These are phyloP conservation scores for Toxoplasma gondii DNA, from an alignment of 169 alveolate genomes.

Conservation along the genomic window DNA sequence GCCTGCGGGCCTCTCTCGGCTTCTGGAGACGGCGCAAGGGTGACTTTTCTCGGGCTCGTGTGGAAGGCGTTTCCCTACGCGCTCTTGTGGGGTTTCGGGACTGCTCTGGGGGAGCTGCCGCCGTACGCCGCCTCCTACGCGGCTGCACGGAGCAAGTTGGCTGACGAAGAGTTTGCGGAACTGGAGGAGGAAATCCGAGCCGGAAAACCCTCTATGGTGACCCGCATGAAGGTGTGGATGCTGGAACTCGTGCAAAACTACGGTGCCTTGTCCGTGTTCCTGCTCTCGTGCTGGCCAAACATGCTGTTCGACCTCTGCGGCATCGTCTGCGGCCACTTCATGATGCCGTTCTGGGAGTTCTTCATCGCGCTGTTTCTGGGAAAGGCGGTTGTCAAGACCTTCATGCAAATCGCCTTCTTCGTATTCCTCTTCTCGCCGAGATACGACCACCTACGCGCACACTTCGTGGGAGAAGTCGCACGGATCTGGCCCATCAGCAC, in stretches of 20 bases:
- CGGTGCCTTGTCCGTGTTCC: slow-evolving; percentile 89
- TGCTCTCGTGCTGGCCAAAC: slow-evolving; percentile 89
- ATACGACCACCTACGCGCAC: slow-evolving; percentile 16
- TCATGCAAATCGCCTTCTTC: slow-evolving; percentile 48
- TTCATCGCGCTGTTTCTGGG: slow-evolving; percentile 92
- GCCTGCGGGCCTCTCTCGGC: slow-evolving; percentile 38
- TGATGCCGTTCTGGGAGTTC: slow-evolving; percentile 89
- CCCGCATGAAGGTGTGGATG: slow-evolving; percentile 80
- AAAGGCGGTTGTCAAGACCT: slow-evolving; percentile 85
- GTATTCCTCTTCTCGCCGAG: slow-evolving; percentile 46
- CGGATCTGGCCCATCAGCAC: slow-evolving; percentile 20
- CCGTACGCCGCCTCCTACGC: slow-evolving; percentile 95
- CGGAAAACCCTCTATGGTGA: slow-evolving; percentile 53
- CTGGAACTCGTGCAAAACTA: slow-evolving; percentile 81
- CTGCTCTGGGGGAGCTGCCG: slow-evolving; percentile 96
- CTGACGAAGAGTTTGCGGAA: slow-evolving; percentile 85
- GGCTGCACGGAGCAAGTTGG: slow-evolving; percentile 82
- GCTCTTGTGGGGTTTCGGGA: slow-evolving; percentile 94
- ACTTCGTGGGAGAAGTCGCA: not conserved
- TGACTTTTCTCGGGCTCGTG: slow-evolving; percentile 11
- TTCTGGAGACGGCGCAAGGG: not conserved
- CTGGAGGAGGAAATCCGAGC: slow-evolving; percentile 50
- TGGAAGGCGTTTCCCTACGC: slow-evolving; percentile 49
- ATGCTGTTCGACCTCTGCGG: slow-evolving; percentile 91
- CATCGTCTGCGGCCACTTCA: slow-evolving; percentile 93